Evolutionary conservation across 2,329 filamentous ascomycete genomes (phyloP).

Genomic region (Exophiala lecanii-corni): DNA sequence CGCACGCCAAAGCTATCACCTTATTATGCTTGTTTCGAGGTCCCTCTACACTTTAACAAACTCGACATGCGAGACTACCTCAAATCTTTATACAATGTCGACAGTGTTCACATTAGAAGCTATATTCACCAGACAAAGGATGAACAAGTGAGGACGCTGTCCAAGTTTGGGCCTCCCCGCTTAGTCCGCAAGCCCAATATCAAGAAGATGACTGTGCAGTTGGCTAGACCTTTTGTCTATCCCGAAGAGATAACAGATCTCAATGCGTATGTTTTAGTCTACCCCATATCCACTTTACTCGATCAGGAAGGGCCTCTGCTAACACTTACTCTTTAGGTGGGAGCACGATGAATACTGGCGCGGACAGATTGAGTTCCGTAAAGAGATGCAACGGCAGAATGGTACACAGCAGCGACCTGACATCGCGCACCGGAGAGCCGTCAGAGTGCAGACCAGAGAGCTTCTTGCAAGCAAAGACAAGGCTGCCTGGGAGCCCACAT

Average conservation of each 20-base stretch:
- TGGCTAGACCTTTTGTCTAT: constrained; percentile 84
- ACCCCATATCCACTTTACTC: neutral
- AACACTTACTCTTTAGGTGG: constrained; percentile 44
- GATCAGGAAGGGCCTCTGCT: neutral
- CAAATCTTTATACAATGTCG: constrained; percentile 75
- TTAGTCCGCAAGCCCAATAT: constrained; percentile 66
- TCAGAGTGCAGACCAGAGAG: constrained; percentile 58
- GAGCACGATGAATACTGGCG: constrained; percentile 57
- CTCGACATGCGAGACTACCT: constrained; percentile 95
- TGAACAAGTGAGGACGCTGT: constrained; percentile 36
- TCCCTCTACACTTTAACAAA: constrained; percentile 90
- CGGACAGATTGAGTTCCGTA: constrained; percentile 46
- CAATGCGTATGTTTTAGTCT: constrained; percentile 46
- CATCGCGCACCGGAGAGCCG: constrained; percentile 40
- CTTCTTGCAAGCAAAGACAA: constrained; percentile 48
- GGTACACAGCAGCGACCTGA: constrained; percentile 36
- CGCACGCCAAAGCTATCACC: constrained; percentile 68
- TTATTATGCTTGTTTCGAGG: constrained; percentile 81
- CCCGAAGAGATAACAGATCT: constrained; percentile 64
- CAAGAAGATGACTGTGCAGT: constrained; percentile 94
- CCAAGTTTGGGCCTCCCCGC: constrained; percentile 42
- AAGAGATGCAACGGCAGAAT: constrained; percentile 34
- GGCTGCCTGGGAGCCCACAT: constrained; percentile 56
- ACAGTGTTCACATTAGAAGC: constrained; percentile 68
- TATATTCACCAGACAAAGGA: constrained; percentile 68